Evolutionary conservation across 176 grass and related monocot genomes (phyloP).

Genomic region (Eremochloa ophiuroides): DNA sequence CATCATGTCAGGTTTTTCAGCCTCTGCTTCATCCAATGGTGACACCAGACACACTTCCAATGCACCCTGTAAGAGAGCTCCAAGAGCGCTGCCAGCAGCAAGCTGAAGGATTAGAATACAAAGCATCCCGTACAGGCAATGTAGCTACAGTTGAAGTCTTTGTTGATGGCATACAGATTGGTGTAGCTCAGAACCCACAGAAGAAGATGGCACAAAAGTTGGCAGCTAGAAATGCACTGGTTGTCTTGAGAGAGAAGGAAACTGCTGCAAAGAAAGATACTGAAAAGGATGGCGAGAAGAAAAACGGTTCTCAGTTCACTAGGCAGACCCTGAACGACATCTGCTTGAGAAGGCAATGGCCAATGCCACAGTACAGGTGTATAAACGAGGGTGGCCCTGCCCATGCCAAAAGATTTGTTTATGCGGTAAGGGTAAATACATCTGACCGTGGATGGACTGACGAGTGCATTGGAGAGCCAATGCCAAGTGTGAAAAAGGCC

Average conservation of each 20-base stretch:
- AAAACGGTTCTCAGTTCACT: constrained; percentile 67
- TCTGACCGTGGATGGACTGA: constrained; percentile 85
- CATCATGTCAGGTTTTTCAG: constrained; percentile 59
- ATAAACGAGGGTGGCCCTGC: constrained; percentile 87
- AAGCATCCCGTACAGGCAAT: constrained; percentile 69
- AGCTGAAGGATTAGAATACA: constrained; percentile 92
- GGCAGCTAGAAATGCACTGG: constrained; percentile 84
- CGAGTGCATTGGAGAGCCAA: constrained; percentile 89
- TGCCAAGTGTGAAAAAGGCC: constrained; percentile 95
- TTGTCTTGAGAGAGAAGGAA: constrained; percentile 86
- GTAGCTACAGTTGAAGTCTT: constrained; percentile 92
- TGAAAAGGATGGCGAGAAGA: constrained; percentile 71
- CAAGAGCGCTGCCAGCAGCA: constrained; percentile 99
- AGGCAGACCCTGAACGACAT: constrained; percentile 96
- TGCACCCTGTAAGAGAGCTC: constrained; percentile 98
- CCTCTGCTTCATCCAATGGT: constrained; percentile 83
- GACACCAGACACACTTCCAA: constrained; percentile 86
- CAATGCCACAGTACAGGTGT: constrained; percentile 94
- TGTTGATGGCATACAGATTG: constrained; percentile 86
- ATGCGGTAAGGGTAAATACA: constrained; percentile 84
- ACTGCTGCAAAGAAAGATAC: constrained; percentile 54
- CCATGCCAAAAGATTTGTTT: constrained; percentile 90
- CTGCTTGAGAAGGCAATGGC: constrained; percentile 94
- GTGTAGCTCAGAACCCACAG: constrained; percentile 90
- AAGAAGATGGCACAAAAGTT: constrained; percentile 99